Evolutionary conservation across 345 rosid species (phyloP), one percentile per base, ranked within the genome.

Genomic region (Hypericum androsaemum): DNA sequence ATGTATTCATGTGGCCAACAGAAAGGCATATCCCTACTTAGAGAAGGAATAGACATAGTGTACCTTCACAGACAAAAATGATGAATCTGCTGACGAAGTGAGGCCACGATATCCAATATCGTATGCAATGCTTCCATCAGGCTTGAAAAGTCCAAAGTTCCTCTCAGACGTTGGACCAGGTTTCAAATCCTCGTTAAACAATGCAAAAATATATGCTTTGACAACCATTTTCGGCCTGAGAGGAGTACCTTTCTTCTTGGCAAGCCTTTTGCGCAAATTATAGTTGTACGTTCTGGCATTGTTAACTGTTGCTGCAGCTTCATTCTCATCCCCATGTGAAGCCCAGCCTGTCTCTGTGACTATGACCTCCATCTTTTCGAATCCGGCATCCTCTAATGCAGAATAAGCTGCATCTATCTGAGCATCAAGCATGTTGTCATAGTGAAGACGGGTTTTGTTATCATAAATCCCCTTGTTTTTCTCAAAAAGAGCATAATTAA

Each of bases 271-370:
- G 47, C 94, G 79, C 51, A 94, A 71, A 69, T 94, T 94, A 67
- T 80, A 88, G 58, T 94, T 94, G 68, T 74, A 92, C 0, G 85
- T 88, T 66, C 88, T 81, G 12, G 97, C 99, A 59, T 94, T 94
- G 42, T 65, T 64, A 14, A 52, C 60, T 3, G 97, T 88, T 15
- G 99, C 99, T 17, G 88, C 96, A 47, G 80, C 82, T 79, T 92
- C 95, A 62, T 78, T 85, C 28, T 64, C 47, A 67, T 88, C 98
- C 4, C 98, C 98, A 40, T 53, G 71, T 3, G 96, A 92, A 51
- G 95, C 98, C 98, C 98, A 88, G 7, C 98, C 98, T 8, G 96
- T 92, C 68, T 92, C 96, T 0, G 96, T 85, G 49, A 92, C 73
- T 36, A 94, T 76, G 50, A 94, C 88, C 71, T 88, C 95, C 95